These are phyloP conservation scores for Jaapia argillacea DNA, from an alignment of 768 basidiomycete genomes.

Conservation along the genomic window DNA sequence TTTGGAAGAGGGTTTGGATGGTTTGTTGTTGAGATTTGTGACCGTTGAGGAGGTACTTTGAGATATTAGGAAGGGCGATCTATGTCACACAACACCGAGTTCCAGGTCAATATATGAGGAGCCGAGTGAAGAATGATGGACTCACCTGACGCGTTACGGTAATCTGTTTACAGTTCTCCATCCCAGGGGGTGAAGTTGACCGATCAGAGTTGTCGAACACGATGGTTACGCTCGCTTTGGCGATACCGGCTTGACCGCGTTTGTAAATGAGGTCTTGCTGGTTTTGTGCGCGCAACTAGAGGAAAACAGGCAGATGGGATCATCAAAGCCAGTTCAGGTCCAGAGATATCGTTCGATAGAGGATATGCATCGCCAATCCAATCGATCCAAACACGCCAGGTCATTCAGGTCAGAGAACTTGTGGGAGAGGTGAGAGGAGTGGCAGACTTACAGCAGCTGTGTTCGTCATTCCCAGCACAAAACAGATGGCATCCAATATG, in stretches of 20 bases:
- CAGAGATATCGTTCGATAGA: not conserved
- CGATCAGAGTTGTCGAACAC: slow-evolving; percentile 97
- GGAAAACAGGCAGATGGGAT: not conserved
- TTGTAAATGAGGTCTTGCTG: slow-evolving; percentile 99
- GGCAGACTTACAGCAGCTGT: slow-evolving; percentile 64
- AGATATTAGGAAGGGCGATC: slow-evolving; percentile 89
- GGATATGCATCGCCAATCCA: no score
- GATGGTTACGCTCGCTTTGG: slow-evolving; percentile 95
- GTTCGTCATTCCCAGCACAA: slow-evolving; percentile 95
- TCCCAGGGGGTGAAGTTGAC: slow-evolving; percentile 72
- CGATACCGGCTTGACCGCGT: slow-evolving; percentile 93
- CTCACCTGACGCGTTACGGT: slow-evolving; percentile 92
- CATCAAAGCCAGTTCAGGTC: not conserved
- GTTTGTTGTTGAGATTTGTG: slow-evolving; percentile 83
- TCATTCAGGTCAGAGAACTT: no score
- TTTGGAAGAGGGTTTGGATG: slow-evolving; percentile 89
- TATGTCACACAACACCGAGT: slow-evolving; percentile 18
- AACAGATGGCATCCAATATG: slow-evolving; percentile 98
- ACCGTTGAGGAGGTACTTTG: slow-evolving; percentile 93
- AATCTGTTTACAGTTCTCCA: slow-evolving; percentile 75
- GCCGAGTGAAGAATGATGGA: slow-evolving; percentile 1
- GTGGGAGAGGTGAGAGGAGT: not conserved
- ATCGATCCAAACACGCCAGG: no score
- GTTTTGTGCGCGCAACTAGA: slow-evolving; percentile 87
- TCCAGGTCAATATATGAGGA: not conserved